A percentile compares a stretch with the other conserved stretches of the same genome.
Conservation (phyloP, 331 rosid genomes). For the Phaseolus coccineus region DNA sequence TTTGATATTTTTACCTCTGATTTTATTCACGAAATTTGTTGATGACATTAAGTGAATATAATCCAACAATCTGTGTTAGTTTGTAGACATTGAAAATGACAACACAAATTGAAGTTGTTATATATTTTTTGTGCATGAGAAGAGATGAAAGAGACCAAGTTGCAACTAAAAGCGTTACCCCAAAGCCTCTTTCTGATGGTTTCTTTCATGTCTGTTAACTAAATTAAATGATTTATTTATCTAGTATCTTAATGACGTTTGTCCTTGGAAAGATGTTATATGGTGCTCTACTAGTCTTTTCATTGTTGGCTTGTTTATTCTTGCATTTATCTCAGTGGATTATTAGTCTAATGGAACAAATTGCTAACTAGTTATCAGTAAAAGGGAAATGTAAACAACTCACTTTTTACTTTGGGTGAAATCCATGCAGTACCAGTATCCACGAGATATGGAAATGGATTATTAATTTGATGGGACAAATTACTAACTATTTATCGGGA, state of each 20-base stretch:
- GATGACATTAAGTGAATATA: conserved; percentile 8
- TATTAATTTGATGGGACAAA: too few species aligned
- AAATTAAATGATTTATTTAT: conserved; percentile 11
- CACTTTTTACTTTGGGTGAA: neutral
- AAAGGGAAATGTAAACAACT: neutral
- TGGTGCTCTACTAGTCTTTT: conserved; percentile 4
- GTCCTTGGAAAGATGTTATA: neutral
- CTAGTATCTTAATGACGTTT: conserved; percentile 8
- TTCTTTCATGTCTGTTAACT: conserved; percentile 4
- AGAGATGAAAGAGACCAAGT: conserved; percentile 15
- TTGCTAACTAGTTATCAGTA: conserved; percentile 10
- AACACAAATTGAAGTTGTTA: conserved; percentile 2
- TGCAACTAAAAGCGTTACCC: neutral
- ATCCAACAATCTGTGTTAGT: neutral
- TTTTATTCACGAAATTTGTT: conserved; percentile 17
- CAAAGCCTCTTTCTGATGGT: conserved; percentile 17
- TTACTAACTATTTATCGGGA: too few species aligned
- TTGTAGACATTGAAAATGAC: neutral
- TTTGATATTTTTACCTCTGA: neutral
- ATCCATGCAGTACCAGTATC: neutral
- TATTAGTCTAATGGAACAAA: conserved; percentile 8
- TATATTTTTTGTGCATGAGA: neutral
- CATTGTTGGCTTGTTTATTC: conserved; percentile 8
- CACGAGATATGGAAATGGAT: neutral
- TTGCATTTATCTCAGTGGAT: conserved; percentile 28